Base-by-base conservation (phyloP, 345 rosid species). In the Cochlearia excelsa region DNA sequence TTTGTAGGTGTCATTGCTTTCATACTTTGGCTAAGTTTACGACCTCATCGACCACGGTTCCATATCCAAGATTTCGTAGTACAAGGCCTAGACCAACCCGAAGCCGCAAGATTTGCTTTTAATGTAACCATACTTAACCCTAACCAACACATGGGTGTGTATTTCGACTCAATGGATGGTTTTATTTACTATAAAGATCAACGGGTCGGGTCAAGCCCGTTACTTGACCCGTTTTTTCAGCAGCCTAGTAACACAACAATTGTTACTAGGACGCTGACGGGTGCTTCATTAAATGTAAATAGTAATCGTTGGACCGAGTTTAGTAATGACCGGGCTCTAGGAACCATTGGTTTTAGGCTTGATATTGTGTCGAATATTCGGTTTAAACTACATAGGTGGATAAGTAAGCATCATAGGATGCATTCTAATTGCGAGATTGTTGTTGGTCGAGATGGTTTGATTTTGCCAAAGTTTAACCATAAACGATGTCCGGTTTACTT, bases 41-140 rank as follows among this genome's bases (percentile, higher is more conserved):
- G 93, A 23, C 98, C 97, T 1, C 95, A 92, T 59, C 74, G 97
- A 4, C 98, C 98, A 5, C 72, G 95, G 54, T 57, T 88, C 72
- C 71, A 67, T 49, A 51, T 89, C 57, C 56, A 61, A 4, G 77
- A 77, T 5, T 87, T 86, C 44, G 76, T 77, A 0, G 52, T 93
- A 53, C 83, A 81, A 4, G 79, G 80, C 34, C 73, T 85, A 60
- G 72, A 58, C 71, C 90, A 83, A 44, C 57, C 79, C 53, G 81
- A 88, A 7, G 83, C 80, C 45, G 78, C 84, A 10, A 54, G 75
- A 62, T 73, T 93, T 46, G 47, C 37, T 0, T 86, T 93, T 81
- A 86, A 83, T 1, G 80, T 83, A 8, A 80, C 89, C 0, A 80
- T 78, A 54, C 79, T 83, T 28, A 93, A 89, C 72, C 51, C 99